A percentile compares a stretch with the other conserved stretches of the same genome.
phyloP scores from a whole-genome alignment of 2,329 filamentous ascomycete species.

The Penicillium frequentans region DNA sequence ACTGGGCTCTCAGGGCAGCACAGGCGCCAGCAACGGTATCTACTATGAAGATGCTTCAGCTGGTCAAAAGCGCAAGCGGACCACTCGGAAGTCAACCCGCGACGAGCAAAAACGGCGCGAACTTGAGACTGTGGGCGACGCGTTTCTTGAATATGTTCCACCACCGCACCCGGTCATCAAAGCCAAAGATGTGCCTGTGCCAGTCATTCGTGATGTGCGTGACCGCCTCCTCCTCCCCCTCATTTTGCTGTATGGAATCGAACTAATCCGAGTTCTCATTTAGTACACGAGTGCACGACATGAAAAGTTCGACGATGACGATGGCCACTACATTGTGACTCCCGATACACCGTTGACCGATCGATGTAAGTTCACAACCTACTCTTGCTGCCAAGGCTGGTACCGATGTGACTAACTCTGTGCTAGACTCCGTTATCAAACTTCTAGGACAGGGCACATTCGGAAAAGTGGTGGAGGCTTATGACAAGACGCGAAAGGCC shows the following conservation, averaged over 20 bases:
- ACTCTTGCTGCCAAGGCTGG: neutral
- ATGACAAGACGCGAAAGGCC: conserved; percentile 70
- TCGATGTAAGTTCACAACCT: conserved; percentile 66
- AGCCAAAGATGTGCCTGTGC: conserved; percentile 72
- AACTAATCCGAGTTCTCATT: neutral
- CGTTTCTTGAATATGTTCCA: conserved; percentile 77
- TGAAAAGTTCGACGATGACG: conserved; percentile 88
- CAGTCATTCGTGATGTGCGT: conserved; percentile 60
- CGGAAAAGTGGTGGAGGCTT: conserved; percentile 94
- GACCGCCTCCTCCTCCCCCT: neutral
- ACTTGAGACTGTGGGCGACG: conserved; percentile 67
- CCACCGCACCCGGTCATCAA: conserved; percentile 89
- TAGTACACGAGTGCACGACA: conserved; percentile 52
- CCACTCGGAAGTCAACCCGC: conserved; percentile 74
- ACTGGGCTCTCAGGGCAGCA: conserved; percentile 64
- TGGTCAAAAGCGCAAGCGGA: conserved; percentile 88
- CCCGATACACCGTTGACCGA: conserved; percentile 84
- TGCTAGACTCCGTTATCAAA: conserved; percentile 78
- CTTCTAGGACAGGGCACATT: conserved; percentile 96
- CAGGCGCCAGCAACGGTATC: conserved; percentile 51
- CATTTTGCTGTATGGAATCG: neutral
- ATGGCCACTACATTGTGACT: conserved; percentile 93
- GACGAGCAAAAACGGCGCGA: conserved; percentile 81
- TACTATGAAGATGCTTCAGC: conserved; percentile 68
- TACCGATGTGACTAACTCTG: conserved; percentile 12